A percentile compares a stretch with the other conserved stretches of the same genome.
phyloP scores from a whole-genome alignment of 257 asterid species.

The Prunella vulgaris region DNA sequence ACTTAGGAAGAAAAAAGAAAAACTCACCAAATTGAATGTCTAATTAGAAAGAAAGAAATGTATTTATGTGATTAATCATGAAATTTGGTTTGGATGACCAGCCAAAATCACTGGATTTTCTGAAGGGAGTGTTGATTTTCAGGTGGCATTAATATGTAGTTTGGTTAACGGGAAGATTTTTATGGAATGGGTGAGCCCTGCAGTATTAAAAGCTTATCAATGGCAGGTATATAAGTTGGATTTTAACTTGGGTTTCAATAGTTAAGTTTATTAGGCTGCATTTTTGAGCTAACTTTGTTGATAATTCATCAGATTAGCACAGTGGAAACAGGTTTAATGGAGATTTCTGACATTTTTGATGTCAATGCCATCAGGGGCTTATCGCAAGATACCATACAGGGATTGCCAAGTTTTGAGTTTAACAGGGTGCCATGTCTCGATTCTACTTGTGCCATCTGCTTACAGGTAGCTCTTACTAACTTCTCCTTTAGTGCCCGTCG shows the following conservation, averaged over 20 bases:
- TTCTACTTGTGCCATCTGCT: slow-evolving; percentile 65
- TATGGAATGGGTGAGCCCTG: slow-evolving; percentile 98
- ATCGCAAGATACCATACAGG: slow-evolving; percentile 42
- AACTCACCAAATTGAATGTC: not conserved
- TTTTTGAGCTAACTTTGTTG: slow-evolving; percentile 12
- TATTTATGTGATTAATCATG: not conserved
- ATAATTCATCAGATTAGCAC: slow-evolving; percentile 54
- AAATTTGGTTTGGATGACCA: not conserved
- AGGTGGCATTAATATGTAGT: slow-evolving; percentile 82
- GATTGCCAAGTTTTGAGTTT: slow-evolving; percentile 46
- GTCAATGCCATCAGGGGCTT: slow-evolving; percentile 51
- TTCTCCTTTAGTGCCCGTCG: not conserved
- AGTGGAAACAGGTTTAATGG: slow-evolving; percentile 65
- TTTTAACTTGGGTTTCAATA: not conserved
- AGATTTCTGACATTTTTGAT: slow-evolving; percentile 78
- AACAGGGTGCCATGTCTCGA: slow-evolving; percentile 22
- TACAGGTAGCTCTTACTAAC: slow-evolving; percentile 44
- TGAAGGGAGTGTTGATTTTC: slow-evolving; percentile 20
- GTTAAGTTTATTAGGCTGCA: slow-evolving; percentile 12
- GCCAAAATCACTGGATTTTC: not conserved
- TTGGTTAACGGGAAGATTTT: slow-evolving; percentile 86
- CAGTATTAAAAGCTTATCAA: slow-evolving; percentile 87
- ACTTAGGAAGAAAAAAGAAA: not conserved
- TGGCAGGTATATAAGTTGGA: slow-evolving; percentile 61
- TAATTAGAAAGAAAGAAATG: not conserved